These are phyloP conservation scores for Phialophora verrucosa DNA, from an alignment of 2,329 filamentous ascomycete genomes.

Conservation along the genomic window DNA sequence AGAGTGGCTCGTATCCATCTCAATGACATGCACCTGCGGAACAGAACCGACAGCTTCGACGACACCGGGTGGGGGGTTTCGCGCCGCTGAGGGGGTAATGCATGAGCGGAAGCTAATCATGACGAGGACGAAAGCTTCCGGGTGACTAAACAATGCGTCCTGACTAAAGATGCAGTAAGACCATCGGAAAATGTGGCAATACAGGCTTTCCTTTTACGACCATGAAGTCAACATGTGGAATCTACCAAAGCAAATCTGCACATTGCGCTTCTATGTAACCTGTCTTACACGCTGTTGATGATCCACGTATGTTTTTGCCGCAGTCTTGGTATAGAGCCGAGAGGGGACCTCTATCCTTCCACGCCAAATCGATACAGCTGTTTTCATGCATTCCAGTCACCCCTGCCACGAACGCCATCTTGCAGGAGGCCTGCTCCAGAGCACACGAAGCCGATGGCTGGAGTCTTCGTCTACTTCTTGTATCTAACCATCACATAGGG, in stretches of 20 bases:
- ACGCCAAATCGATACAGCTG: background rate
- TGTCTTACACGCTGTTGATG: background rate
- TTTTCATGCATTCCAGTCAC: background rate
- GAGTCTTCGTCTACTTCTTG: constrained; percentile 21
- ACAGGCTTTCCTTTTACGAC: constrained; percentile 9
- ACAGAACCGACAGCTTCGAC: background rate
- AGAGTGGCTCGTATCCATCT: background rate
- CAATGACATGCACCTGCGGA: background rate
- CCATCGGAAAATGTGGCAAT: constrained; percentile 5
- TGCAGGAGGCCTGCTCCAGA: too few relatives aligned
- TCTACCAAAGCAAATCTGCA: background rate
- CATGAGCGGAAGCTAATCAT: background rate
- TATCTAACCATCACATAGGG: constrained; percentile 93
- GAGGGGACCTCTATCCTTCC: constrained; percentile 10
- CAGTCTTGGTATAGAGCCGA: constrained; percentile 13
- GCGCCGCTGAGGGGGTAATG: background rate
- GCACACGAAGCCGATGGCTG: background rate
- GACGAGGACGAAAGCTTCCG: background rate
- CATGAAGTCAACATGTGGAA: background rate
- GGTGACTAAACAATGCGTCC: constrained; percentile 24
- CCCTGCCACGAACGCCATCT: constrained; percentile 6
- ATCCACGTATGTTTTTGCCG: background rate
- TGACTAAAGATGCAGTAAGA: constrained; percentile 33
- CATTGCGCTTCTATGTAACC: background rate
- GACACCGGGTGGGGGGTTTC: constrained; percentile 7